A percentile compares a stretch with the other conserved stretches of the same genome.
phyloP scores from a whole-genome alignment of 2,329 filamentous ascomycete genomes.

The Seiridium cupressi region DNA sequence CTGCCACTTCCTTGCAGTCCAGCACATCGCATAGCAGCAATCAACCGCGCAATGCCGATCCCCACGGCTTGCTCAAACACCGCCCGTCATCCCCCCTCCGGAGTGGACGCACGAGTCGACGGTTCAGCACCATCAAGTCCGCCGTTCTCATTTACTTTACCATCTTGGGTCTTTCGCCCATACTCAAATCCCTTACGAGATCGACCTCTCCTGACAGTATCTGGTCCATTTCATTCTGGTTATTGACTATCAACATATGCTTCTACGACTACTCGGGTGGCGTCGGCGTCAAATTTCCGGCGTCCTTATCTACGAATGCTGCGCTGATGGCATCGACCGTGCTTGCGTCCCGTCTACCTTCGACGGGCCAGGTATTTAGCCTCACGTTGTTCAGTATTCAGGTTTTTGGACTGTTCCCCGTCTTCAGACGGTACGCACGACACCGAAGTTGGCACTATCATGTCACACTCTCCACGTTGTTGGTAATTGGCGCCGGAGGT shows the following conservation, averaged over 20 bases:
- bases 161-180: conserved; percentile 86
- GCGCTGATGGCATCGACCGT: conserved; percentile 96
- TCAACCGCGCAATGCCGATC: conserved; percentile 25
- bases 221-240: conserved; percentile 93
- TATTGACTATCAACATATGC: conserved; percentile 93
- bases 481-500: conserved; percentile 78
- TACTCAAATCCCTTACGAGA: conserved; percentile 91
- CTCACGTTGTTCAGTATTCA: conserved; percentile 95
- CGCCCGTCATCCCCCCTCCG: conserved; percentile 32
- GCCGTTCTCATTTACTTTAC: conserved; percentile 91
- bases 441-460: conserved; percentile 82
- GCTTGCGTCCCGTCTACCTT: conserved; percentile 82
- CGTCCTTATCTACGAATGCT: conserved; percentile 85
- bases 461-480: conserved; percentile 67
- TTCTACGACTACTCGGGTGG: conserved; percentile 93
- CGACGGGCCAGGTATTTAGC: conserved; percentile 91
- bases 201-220: conserved; percentile 94
- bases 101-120: conserved; percentile 43
- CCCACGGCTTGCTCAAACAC: conserved; percentile 30
- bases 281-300: conserved; percentile 62
- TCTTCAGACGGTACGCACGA: conserved; percentile 85
- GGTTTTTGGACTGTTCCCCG: conserved; percentile 95
- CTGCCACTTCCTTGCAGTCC: conserved; percentile 54
- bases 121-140: conserved; percentile 83
- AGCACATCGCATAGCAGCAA: conserved; percentile 31